A percentile compares a stretch with the other conserved stretches of the same genome.
These are phyloP conservation scores for Ustanciosporium gigantosporum DNA, from an alignment of 1,284 basidiomycete species.

Conservation along the genomic window DNA sequence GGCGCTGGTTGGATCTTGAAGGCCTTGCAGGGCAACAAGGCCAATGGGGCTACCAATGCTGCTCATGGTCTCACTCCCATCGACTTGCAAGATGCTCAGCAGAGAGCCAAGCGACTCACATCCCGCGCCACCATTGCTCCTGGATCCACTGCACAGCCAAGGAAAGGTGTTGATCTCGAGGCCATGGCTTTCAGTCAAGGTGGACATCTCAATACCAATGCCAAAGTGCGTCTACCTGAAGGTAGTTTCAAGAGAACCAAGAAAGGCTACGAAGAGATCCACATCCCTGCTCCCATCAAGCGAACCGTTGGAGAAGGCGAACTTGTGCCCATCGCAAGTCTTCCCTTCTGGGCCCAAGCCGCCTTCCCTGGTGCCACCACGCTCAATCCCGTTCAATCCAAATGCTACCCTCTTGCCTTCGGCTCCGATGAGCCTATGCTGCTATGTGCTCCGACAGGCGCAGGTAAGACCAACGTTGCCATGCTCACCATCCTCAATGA, in stretches of 20 bases:
- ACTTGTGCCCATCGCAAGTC: conserved; percentile 72
- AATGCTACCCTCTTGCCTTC: conserved; percentile 81
- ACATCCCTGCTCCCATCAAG: conserved; percentile 90
- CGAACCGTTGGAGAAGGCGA: conserved; percentile 68
- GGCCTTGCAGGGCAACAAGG: conserved; percentile 66
- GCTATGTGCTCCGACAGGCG: conserved; percentile 96
- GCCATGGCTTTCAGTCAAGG: conserved; percentile 94
- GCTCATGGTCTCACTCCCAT: conserved; percentile 67
- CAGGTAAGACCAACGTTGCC: conserved; percentile 99
- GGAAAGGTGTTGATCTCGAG: conserved; percentile 84
- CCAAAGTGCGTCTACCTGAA: conserved; percentile 95
- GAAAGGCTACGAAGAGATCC: conserved; percentile 98
- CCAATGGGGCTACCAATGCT: conserved; percentile 1
- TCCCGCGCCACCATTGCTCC: conserved; percentile 87
- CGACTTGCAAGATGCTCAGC: conserved; percentile 72
- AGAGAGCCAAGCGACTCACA: conserved; percentile 66
- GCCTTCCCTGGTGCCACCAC: conserved; percentile 67
- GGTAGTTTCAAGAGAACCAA: conserved; percentile 95
- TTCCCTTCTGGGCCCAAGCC: conserved; percentile 79
- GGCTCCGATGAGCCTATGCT: conserved; percentile 88
- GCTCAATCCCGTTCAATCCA: conserved; percentile 79
- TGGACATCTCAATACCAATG: conserved; percentile 95
- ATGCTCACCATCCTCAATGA: conserved; percentile 69
- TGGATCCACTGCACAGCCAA: conserved; percentile 79
- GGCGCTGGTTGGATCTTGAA: conserved; percentile 93